Conservation (phyloP, 2,329 filamentous ascomycete species). For the Trichoderma brevicompactum region DNA sequence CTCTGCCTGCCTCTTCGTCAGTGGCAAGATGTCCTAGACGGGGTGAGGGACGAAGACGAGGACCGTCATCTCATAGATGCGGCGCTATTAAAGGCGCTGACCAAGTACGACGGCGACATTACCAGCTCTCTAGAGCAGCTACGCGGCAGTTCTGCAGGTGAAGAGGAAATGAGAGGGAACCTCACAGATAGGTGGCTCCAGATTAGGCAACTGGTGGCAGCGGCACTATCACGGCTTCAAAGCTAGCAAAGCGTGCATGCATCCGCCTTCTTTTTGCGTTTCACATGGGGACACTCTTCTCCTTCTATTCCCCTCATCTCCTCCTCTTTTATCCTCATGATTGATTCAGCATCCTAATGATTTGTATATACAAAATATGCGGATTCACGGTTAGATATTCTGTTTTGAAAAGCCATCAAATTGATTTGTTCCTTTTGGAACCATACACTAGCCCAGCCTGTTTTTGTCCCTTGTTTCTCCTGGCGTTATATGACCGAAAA, state of each 20-base stretch:
- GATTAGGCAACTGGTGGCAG: conserved; percentile 35
- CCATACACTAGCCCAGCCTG: background rate
- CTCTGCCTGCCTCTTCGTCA: conserved; percentile 43
- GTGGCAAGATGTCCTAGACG: conserved; percentile 53
- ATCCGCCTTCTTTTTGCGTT: background rate
- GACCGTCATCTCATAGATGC: conserved; percentile 46
- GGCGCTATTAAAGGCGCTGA: conserved; percentile 43
- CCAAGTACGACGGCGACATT: conserved; percentile 43
- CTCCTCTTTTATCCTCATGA: background rate
- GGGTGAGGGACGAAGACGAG: conserved; percentile 51
- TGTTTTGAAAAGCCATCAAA: background rate
- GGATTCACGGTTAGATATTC: background rate
- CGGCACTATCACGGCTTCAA: conserved; percentile 31
- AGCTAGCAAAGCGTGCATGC: background rate
- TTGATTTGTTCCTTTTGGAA: background rate
- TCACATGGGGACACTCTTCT: background rate
- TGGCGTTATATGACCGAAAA: background rate
- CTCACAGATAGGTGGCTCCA: conserved; percentile 37
- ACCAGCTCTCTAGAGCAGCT: conserved; percentile 40
- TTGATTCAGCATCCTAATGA: background rate
- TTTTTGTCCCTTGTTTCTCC: background rate
- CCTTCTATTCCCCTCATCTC: background rate
- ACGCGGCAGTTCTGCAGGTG: conserved; percentile 38
- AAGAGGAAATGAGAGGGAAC: conserved; percentile 36
- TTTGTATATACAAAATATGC: background rate